These are phyloP conservation scores for Melanopsichium pennsylvanicum DNA, from an alignment of 1,284 basidiomycete genomes.

Conservation along the genomic window DNA sequence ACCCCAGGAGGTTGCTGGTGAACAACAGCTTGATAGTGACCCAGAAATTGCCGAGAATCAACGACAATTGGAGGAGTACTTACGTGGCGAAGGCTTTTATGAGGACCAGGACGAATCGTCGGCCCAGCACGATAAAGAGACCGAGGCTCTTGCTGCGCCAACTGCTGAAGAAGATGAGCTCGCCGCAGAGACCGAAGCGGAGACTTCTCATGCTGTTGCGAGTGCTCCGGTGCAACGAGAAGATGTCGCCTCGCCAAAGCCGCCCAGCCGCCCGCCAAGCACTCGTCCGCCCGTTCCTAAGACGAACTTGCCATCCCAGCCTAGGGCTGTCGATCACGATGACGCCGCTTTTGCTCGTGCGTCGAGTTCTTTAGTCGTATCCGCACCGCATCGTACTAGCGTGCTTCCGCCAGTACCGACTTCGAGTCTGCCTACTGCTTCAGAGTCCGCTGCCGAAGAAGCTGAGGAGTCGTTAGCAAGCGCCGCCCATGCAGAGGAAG, in stretches of 20 bases:
- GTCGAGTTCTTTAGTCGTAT: slow-evolving; percentile 6
- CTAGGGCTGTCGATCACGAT: slow-evolving; percentile 3
- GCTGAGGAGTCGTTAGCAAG: background rate
- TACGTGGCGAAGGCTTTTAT: slow-evolving; percentile 45
- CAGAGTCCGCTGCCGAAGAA: slow-evolving; percentile 11
- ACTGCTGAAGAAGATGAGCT: background rate
- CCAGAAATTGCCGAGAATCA: slow-evolving; percentile 44
- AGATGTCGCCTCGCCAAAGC: slow-evolving; percentile 20
- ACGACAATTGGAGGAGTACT: slow-evolving; percentile 45
- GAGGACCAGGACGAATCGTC: slow-evolving; percentile 13
- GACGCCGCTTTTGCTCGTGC: slow-evolving; percentile 15
- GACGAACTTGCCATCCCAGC: slow-evolving; percentile 34
- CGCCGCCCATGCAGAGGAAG: slow-evolving; percentile 3
- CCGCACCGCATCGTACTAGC: slow-evolving; percentile 14
- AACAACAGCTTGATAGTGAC: slow-evolving; percentile 28
- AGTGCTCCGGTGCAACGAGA: slow-evolving; percentile 8
- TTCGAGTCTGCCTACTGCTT: slow-evolving; percentile 7
- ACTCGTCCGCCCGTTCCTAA: slow-evolving; percentile 50
- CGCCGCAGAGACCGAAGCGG: background rate
- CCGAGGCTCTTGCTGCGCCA: background rate
- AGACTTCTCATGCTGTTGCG: background rate
- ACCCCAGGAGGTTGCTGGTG: background rate
- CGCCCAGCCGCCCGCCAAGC: slow-evolving; percentile 48
- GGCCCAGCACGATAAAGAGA: slow-evolving; percentile 2
- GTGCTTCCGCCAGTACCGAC: slow-evolving; percentile 27